Percentiles rank a stretch among this genome's conserved stretches.
Conservation (phyloP, 2,329 filamentous ascomycete genomes). For the Ambrosiella cleistominuta region DNA sequence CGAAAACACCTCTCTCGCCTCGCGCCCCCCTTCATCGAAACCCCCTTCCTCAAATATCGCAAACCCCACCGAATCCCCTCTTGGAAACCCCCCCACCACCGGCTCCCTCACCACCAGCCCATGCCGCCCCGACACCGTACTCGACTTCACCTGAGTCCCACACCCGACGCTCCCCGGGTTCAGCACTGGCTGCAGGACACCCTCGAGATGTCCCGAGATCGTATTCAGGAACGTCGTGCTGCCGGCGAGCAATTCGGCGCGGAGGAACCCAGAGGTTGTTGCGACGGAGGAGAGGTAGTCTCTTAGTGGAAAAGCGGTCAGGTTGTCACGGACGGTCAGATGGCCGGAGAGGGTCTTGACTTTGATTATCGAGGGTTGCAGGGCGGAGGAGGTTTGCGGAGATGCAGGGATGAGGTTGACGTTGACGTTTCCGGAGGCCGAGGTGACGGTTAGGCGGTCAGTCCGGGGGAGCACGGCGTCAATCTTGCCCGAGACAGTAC, state of each 20-base stretch:
- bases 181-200: background rate
- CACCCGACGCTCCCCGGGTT: background rate
- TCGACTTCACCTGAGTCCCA: background rate
- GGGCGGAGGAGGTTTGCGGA: background rate
- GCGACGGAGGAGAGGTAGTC: background rate
- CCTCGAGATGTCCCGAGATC: background rate
- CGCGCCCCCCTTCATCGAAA: background rate
- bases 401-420: background rate
- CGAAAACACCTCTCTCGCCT: background rate
- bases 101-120: background rate
- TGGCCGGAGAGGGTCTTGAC: background rate
- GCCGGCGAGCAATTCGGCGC: background rate
- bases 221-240: background rate
- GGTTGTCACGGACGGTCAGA: background rate
- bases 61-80: background rate
- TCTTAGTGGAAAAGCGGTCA: background rate
- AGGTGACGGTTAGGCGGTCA: background rate
- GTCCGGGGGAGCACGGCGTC: background rate
- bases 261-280: background rate
- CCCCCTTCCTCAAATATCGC: background rate
- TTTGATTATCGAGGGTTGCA: background rate
- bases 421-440: background rate
- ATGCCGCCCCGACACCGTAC: background rate
- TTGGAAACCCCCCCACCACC: background rate
- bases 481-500: background rate